These are phyloP conservation scores for Chlamydomonas applanata DNA, from an alignment of 139 green algal genomes.

Conservation along the genomic window DNA sequence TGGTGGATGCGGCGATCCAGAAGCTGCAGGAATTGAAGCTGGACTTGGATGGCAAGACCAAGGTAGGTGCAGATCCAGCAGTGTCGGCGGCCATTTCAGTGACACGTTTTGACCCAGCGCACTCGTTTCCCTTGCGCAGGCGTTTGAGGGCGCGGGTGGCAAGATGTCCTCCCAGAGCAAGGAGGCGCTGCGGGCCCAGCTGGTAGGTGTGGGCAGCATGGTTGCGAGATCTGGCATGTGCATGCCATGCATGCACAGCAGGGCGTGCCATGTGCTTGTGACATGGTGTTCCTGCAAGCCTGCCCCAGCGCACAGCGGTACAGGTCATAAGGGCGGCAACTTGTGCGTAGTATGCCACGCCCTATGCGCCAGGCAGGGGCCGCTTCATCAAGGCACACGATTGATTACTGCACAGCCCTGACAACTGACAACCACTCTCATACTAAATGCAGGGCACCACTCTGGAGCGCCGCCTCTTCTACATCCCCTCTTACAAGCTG, in stretches of 20 bases:
- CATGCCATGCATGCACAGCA: too few species aligned
- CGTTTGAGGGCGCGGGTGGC: constrained; percentile 59
- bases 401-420: too few species aligned
- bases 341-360: too few species aligned
- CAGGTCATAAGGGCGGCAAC: not conserved
- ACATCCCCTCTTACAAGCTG: constrained; percentile 97
- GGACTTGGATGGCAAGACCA: constrained; percentile 63
- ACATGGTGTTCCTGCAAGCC: not conserved
- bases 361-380: too few species aligned
- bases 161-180: constrained; percentile 66
- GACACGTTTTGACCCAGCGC: not conserved
- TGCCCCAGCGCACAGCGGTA: not conserved
- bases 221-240: not conserved
- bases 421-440: not conserved
- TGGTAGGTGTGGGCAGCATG: constrained; percentile 47
- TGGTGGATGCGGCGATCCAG: constrained; percentile 81
- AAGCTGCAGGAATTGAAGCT: constrained; percentile 89
- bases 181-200: constrained; percentile 73
- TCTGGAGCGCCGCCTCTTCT: constrained; percentile 92
- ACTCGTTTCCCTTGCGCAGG: constrained; percentile 37
- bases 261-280: too few species aligned
- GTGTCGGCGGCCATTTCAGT: not conserved
- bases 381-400: too few species aligned
- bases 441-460: constrained; percentile 76
- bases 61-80: constrained; percentile 35